These are phyloP conservation scores for Jamesozyma jinghongensis DNA, from an alignment of 805 yeast genomes.

Conservation along the genomic window DNA sequence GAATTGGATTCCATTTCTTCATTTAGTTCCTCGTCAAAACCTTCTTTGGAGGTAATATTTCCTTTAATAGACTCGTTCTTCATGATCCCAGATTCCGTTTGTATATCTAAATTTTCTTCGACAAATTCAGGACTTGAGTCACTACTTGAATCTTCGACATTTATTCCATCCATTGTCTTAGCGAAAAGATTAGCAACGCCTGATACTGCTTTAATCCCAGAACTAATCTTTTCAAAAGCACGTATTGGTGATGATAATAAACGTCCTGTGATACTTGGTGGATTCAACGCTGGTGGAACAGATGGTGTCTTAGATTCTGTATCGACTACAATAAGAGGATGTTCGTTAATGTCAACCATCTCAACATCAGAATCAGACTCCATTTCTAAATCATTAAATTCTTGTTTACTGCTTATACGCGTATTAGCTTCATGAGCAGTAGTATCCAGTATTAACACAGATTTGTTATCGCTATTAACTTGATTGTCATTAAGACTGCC, in stretches of 20 bases:
- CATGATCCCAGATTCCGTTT: neutral
- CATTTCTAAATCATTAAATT: neutral
- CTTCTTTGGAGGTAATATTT: neutral
- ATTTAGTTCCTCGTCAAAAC: too few relatives aligned
- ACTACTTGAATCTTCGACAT: neutral
- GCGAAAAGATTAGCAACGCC: slow-evolving; percentile 12
- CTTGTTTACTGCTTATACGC: too few relatives aligned
- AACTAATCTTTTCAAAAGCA: slow-evolving; percentile 7
- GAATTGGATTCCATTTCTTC: too few relatives aligned
- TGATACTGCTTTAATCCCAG: slow-evolving; percentile 12
- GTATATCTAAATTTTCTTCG: neutral
- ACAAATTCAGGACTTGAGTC: slow-evolving; percentile 1
- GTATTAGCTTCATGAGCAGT: too few relatives aligned
- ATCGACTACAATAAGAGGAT: too few relatives aligned
- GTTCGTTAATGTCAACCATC: neutral
- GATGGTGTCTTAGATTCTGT: too few relatives aligned
- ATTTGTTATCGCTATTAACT: too few relatives aligned
- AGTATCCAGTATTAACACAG: too few relatives aligned
- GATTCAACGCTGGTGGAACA: too few relatives aligned
- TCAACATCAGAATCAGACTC: neutral
- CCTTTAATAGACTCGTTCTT: neutral
- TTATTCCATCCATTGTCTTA: slow-evolving; percentile 10
- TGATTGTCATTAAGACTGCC: too few relatives aligned
- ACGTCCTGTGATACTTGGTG: neutral
- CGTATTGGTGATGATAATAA: slow-evolving; percentile 11